A percentile compares a stretch with the other conserved stretches of the same genome.
phyloP scores from a whole-genome alignment of 257 asterid species.

The Echium plantagineum region DNA sequence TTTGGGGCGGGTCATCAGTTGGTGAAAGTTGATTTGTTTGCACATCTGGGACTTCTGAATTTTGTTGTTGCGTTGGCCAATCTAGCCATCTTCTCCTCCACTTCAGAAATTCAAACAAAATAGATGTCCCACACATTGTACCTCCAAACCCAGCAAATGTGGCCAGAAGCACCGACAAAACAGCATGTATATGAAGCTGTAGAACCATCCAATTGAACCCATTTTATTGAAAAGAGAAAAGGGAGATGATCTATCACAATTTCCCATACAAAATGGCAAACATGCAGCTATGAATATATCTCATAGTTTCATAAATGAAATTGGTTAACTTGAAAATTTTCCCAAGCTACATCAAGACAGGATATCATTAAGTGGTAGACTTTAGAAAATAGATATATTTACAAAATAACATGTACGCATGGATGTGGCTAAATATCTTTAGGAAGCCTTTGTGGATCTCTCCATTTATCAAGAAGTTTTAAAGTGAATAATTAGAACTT shows the following conservation, averaged over 20 bases:
- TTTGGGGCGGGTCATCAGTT: conserved; percentile 17
- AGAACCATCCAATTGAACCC: conserved; percentile 4
- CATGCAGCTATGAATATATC: no score
- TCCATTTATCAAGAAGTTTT: background rate
- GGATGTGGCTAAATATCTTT: no score
- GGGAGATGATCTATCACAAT: no score
- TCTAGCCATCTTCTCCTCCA: conserved; percentile 36
- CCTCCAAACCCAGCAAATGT: conserved; percentile 88
- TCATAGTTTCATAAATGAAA: no score
- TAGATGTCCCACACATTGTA: conserved; percentile 69
- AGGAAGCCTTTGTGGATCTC: no score
- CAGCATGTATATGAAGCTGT: conserved; percentile 68
- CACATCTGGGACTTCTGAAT: conserved; percentile 15
- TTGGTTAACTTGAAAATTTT: no score
- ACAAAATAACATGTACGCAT: no score
- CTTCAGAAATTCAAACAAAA: conserved; percentile 45
- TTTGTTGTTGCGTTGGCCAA: conserved; percentile 24
- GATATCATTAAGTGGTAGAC: no score
- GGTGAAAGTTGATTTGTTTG: conserved; percentile 31
- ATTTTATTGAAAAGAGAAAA: no score
- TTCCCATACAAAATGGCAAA: no score
- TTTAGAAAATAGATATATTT: no score
- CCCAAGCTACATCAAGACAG: no score
- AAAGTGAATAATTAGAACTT: conserved; percentile 9
- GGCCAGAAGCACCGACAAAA: conserved; percentile 64